Evolutionary conservation across 108 stramenopile species (phyloP), one percentile per base, ranked within the genome.

Genomic region (Skeletonema grethae): DNA sequence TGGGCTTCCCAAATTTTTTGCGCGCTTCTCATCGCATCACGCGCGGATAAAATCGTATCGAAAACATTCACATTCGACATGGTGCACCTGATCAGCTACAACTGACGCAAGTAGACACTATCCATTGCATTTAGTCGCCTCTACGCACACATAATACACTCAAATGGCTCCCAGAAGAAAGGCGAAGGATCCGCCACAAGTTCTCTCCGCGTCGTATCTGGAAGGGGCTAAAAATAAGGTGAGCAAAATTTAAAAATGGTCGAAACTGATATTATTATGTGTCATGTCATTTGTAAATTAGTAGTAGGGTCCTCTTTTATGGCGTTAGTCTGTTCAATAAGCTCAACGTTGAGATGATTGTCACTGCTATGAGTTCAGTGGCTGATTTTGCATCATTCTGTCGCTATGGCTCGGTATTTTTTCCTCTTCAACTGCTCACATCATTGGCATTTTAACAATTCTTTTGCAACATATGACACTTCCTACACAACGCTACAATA

Each of bases 221-320:
- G 50, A 53, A 53, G 50, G 50, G 50, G 50, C 50, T 53, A 53
- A 53, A 53, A 53, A 53, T n/a, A 53, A 53, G 50, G 50, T 53
- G 22, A 53, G 50, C 18, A 22, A 53, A 20, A 7, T 5, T 48
- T 28, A 1, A 28, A 1, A 28, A 28, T 28, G 25, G 0, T 28
- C 25, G n/a, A n/a, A 28, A 28, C 25, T 28, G 25, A 28, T 28
- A 28, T 1, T 1, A 28, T 28, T 5, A 53, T 53, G 50, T 53
- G 50, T 53, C 50, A 53, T 53, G 50, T 53, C 50, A 53, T 53
- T 53, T 22, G 22, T 9, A 53, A 53, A 22, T 9, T 53, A 22
- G 18, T 4, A 24, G 22, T 8, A 53, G 50, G 50, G 4, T 53
- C 50, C 20, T 24, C 22, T 5, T 53, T 48, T 20, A 22, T 22